Evolutionary conservation across 768 basidiomycete species (phyloP), one percentile per base, ranked within the genome.

Genomic region (Hypsizygus marmoreus): DNA sequence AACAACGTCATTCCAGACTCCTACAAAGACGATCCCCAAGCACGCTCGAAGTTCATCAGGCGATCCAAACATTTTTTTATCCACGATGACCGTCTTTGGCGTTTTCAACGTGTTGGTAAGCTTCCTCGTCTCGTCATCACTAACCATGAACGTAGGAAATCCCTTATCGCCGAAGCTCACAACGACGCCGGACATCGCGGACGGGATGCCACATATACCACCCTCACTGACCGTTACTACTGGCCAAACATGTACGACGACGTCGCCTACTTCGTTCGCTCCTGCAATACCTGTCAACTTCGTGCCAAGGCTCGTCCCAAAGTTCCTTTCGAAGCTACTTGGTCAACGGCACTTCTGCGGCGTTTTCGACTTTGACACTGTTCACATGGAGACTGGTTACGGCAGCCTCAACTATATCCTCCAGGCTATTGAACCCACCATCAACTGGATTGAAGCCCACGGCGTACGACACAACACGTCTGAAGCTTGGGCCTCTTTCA

Each of bases 221-320:
- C 45, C 13, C 41, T 68, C 1, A 4, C 20, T 0, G 57, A 66
- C 6, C 43, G 58, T 0, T 63, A 58, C 24, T 67, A 64, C 50
- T 71, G 70, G 71, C 72, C 65, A 0, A 56, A 65, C 36, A 66
- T 69, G 63, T 53, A 60, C 23, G 43, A 56, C 6, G 51, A 65
- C 12, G 39, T 67, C 6, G 23, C 49, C 1, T 66, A 58, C 40
- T 66, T 62, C 23, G 53, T 70, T 0, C 25, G 58, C 2, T 67
- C 68, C 0, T 72, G 70, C 45, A 49, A 63, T 11, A 45, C 55
- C 9, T 72, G 69, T 22, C 69, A 72, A 45, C 49, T 59, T 4
- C 47, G 52, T 0, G 49, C 56, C 5, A 51, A 47, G 7, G 23
- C 35, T 3, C 51, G 54, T 8, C 53, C 67, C 0, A 35, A 44